These are phyloP conservation scores for Botrytis galanthina DNA, from an alignment of 2,329 filamentous ascomycete species.

Conservation along the genomic window DNA sequence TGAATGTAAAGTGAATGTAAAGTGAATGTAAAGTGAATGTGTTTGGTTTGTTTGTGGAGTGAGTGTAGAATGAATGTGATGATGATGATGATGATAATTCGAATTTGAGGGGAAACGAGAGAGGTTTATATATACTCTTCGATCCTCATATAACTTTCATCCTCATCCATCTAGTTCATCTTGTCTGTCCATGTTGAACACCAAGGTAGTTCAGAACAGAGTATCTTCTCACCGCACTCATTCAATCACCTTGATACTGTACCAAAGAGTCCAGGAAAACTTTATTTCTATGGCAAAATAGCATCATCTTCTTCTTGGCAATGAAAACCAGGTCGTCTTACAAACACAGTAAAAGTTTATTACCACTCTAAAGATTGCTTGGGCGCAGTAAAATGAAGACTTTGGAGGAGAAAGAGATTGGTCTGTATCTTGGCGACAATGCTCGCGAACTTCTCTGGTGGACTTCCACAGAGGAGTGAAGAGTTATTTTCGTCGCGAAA, in stretches of 20 bases:
- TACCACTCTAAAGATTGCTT: background rate
- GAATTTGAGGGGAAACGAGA: background rate
- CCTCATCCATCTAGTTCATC: background rate
- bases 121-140: conserved; percentile 10
- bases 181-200: background rate
- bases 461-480: background rate
- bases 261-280: background rate
- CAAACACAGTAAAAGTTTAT: background rate
- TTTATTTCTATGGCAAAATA: background rate
- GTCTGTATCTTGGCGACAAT: background rate
- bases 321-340: background rate
- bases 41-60: background rate
- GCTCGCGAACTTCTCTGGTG: background rate
- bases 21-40: background rate
- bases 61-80: background rate
- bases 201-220: background rate
- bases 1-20: background rate
- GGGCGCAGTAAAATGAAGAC: background rate
- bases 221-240: background rate
- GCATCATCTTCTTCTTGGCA: background rate
- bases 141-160: background rate
- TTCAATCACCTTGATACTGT: background rate
- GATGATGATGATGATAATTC: background rate
- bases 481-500: background rate
- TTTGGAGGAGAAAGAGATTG: background rate